Percentiles rank a stretch among this genome's conserved stretches.
Evolutionary conservation across 164 flowering plant genomes (phyloP).

Genomic region (Kalanchoe fedtschenkoi): DNA sequence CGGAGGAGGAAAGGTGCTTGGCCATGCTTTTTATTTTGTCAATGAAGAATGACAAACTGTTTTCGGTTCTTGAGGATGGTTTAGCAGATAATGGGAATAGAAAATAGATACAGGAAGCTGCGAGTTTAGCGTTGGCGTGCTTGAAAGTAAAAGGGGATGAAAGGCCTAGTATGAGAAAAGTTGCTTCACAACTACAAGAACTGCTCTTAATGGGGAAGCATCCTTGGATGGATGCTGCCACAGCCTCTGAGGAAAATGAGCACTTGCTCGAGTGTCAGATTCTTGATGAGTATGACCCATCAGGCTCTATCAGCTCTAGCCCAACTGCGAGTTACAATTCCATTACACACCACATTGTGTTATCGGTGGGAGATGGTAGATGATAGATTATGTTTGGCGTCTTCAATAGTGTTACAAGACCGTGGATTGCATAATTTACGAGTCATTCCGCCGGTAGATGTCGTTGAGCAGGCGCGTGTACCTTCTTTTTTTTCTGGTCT

Average conservation of each 20-base stretch:
- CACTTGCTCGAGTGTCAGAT: no score
- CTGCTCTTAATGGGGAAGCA: conserved; percentile 3
- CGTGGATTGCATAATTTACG: no score
- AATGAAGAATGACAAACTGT: conserved; percentile 4
- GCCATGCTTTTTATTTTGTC: neutral
- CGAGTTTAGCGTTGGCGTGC: conserved; percentile 7
- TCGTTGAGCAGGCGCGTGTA: no score
- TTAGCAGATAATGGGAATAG: neutral
- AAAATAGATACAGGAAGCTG: neutral
- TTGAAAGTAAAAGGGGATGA: conserved; percentile 9
- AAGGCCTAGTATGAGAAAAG: conserved; percentile 14
- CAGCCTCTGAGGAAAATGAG: neutral
- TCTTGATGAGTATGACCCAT: no score
- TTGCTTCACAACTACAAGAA: conserved; percentile 13
- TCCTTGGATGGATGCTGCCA: conserved; percentile 1
- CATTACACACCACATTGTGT: no score
- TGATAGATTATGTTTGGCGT: no score
- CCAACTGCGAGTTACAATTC: no score
- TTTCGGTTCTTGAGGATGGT: neutral
- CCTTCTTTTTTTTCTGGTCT: no score
- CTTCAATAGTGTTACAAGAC: no score
- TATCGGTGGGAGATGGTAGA: no score
- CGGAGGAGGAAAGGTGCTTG: conserved; percentile 3
- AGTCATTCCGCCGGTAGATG: no score
- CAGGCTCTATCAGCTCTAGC: no score